Evolutionary conservation across 1,139 yeast genomes (phyloP).

Genomic region (Kurtzmaniella natalensis): DNA sequence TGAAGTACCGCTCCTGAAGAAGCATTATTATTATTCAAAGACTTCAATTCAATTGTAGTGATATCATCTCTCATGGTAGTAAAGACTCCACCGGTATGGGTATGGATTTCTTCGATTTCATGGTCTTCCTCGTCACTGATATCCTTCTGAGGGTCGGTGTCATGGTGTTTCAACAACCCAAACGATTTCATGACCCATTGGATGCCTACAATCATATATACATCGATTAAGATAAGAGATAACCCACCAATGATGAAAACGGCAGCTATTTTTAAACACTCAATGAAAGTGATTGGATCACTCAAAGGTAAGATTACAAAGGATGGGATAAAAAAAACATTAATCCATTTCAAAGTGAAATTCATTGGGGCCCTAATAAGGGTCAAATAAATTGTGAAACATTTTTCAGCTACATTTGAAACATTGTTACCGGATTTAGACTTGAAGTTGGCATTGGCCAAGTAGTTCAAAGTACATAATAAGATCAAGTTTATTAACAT

Average conservation of each 20-base stretch:
- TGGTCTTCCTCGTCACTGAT: conserved; percentile 11
- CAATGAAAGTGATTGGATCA: conserved; percentile 57
- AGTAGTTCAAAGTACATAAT: conserved; percentile 32
- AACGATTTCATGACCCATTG: conserved; percentile 19
- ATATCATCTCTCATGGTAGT: conserved; percentile 34
- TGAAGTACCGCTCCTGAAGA: background rate
- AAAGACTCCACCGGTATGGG: conserved; percentile 11
- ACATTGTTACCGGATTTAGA: conserved; percentile 10
- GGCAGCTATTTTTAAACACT: conserved; percentile 70
- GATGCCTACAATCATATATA: conserved; percentile 32
- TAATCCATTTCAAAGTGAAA: conserved; percentile 72
- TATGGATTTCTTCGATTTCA: conserved; percentile 5
- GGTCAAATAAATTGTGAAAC: conserved; percentile 39
- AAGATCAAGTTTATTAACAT: conserved; percentile 59
- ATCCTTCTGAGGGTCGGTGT: conserved; percentile 7
- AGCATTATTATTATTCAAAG: conserved; percentile 11
- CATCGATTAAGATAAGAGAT: conserved; percentile 43
- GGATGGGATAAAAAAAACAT: conserved; percentile 73
- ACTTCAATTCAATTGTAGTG: conserved; percentile 30
- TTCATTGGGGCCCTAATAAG: conserved; percentile 62
- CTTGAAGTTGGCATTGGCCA: conserved; percentile 12
- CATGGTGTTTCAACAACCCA: conserved; percentile 14
- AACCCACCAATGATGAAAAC: conserved; percentile 66
- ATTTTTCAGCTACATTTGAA: conserved; percentile 28
- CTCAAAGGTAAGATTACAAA: conserved; percentile 69